These are phyloP conservation scores for Xylaria longipes DNA, from an alignment of 495 filamentous ascomycete genomes.

Conservation along the genomic window DNA sequence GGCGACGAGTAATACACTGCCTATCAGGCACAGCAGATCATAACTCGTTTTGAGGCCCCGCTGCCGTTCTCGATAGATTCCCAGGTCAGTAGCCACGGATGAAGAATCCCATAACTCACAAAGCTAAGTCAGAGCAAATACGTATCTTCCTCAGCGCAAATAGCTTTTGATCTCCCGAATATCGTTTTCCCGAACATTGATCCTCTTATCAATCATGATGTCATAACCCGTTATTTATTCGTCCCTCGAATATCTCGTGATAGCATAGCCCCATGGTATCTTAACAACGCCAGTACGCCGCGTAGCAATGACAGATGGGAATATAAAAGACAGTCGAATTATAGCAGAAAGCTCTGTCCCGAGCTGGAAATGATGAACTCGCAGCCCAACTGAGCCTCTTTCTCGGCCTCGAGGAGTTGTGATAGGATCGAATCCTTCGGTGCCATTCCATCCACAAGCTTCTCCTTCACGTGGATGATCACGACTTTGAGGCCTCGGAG, in stretches of 20 bases:
- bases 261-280: conserved; percentile 23
- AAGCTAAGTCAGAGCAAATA: neutral
- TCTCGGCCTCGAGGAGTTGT: conserved; percentile 68
- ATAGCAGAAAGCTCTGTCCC: conserved; percentile 51
- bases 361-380: conserved; percentile 72
- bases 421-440: conserved; percentile 69
- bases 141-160: neutral
- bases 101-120: neutral
- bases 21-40: neutral
- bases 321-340: conserved; percentile 11
- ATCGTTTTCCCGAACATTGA: neutral
- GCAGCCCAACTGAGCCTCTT: conserved; percentile 70
- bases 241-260: neutral
- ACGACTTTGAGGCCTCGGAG: conserved; percentile 67
- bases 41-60: neutral
- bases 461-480: conserved; percentile 84
- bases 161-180: neutral
- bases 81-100: neutral
- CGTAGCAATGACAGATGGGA: conserved; percentile 1
- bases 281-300: conserved; percentile 24
- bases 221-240: neutral
- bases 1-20: neutral
- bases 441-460: conserved; percentile 65
- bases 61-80: neutral
- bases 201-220: neutral